Evolutionary conservation across 352 stramenopile genomes (phyloP).

Genomic region (Thalassiosira hispida): DNA sequence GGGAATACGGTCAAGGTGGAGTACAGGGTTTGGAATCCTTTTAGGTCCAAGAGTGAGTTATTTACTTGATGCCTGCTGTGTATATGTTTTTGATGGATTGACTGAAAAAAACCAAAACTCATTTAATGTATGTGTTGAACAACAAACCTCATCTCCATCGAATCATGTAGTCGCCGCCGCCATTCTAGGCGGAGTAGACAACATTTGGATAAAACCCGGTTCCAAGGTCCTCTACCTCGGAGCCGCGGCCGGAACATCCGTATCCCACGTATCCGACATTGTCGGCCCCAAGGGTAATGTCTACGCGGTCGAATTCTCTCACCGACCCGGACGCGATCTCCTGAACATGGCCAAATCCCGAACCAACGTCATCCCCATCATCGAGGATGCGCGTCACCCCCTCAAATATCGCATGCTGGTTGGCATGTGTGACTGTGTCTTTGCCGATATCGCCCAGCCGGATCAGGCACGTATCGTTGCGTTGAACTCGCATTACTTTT

Average conservation of each 20-base stretch:
- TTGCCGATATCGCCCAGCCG: conserved; percentile 99
- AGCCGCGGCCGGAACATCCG: conserved; percentile 97
- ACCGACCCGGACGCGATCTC: conserved; percentile 97
- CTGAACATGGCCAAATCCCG: conserved; percentile 99
- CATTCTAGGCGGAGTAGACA: conserved; percentile 98
- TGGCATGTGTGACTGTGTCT: conserved; percentile 98
- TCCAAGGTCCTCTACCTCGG: conserved; percentile 99
- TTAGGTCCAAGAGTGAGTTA: conserved; percentile 95
- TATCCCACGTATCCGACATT: conserved; percentile 99
- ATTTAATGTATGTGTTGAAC: no score
- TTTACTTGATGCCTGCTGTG: conserved; percentile 1
- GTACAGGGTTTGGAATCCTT: conserved; percentile 99
- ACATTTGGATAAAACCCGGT: conserved; percentile 98
- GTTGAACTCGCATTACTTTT: conserved; percentile 98
- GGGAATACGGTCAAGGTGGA: conserved; percentile 96
- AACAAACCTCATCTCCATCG: no score
- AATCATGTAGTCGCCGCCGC: conserved; percentile 95
- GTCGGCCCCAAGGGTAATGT: conserved; percentile 96
- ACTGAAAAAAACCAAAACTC: no score
- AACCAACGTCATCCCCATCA: conserved; percentile 99
- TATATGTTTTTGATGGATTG: conserved; percentile 5
- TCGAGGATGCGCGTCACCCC: conserved; percentile 97
- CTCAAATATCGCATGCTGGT: conserved; percentile 99
- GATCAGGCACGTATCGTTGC: conserved; percentile 99
- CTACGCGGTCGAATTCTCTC: conserved; percentile 99